These are phyloP conservation scores for Drechmeria coniospora DNA, from an alignment of 2,329 filamentous ascomycete species.

Conservation along the genomic window DNA sequence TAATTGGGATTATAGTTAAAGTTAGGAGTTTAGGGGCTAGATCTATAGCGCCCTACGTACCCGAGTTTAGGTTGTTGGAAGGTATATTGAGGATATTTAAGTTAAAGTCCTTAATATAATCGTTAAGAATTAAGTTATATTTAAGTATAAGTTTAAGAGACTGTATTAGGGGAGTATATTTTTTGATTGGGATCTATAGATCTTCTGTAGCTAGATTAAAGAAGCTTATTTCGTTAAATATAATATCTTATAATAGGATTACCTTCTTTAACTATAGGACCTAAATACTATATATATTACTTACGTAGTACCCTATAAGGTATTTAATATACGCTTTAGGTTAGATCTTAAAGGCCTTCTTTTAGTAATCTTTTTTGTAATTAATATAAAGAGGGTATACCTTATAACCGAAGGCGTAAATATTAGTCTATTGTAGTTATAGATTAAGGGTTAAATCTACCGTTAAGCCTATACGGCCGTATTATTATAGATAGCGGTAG, in stretches of 20 bases:
- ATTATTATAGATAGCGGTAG: background rate
- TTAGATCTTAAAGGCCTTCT: background rate
- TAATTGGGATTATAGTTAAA: too few species aligned
- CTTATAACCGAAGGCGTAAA: background rate
- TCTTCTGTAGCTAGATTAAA: background rate
- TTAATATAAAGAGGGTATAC: background rate
- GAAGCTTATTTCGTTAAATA: constrained; percentile 1
- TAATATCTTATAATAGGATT: background rate
- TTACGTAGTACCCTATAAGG: background rate
- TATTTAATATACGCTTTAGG: constrained; percentile 1
- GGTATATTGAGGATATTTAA: too few species aligned
- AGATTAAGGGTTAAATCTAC: background rate
- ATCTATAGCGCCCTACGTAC: background rate
- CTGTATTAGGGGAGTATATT: background rate
- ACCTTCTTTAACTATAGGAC: background rate
- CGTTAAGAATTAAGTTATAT: background rate
- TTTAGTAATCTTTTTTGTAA: background rate
- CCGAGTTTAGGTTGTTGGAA: too few species aligned
- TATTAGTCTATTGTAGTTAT: background rate
- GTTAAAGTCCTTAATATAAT: background rate
- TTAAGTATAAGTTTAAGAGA: background rate
- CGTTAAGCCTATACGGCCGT: background rate
- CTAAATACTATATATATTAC: constrained; percentile 1
- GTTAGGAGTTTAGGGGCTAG: background rate
- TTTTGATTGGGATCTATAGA: background rate